phyloP scores from a whole-genome alignment of 2,329 filamentous ascomycete species.

The Microcyclosporella mali region DNA sequence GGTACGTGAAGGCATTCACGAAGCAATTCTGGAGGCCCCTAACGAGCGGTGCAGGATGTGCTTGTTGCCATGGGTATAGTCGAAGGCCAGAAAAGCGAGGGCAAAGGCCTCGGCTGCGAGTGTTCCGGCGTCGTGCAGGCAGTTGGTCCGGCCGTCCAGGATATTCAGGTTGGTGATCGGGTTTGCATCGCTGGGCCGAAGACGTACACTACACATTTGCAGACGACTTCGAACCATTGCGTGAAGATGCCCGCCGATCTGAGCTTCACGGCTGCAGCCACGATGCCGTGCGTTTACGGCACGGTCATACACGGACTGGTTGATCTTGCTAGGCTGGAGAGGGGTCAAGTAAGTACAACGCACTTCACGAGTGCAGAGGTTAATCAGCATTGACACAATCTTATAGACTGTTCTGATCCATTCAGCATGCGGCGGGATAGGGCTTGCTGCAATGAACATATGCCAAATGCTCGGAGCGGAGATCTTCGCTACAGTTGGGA shows the following conservation, averaged over 20 bases:
- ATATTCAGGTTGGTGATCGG: background rate
- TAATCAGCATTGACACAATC: no score
- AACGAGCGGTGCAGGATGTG: background rate
- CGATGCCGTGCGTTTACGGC: constrained; percentile 4
- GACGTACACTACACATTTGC: background rate
- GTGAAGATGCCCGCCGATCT: background rate
- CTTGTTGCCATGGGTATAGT: background rate
- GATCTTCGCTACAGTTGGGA: constrained; percentile 27
- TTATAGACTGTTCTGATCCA: constrained; percentile 32
- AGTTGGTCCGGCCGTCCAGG: background rate
- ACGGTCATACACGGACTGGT: constrained; percentile 27
- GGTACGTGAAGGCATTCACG: background rate
- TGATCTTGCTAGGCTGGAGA: constrained; percentile 22
- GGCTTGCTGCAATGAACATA: constrained; percentile 27
- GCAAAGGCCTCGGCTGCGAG: background rate
- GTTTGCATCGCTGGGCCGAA: background rate
- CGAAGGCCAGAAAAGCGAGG: no score
- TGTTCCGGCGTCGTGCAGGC: background rate
- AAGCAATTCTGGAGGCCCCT: background rate
- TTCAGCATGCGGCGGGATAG: constrained; percentile 26
- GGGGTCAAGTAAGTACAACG: no score
- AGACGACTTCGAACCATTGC: background rate
- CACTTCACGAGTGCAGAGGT: no score
- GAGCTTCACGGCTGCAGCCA: background rate
- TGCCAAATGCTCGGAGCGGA: constrained; percentile 21